These are phyloP conservation scores for Eimeria praecox DNA, from an alignment of 169 alveolate species.

Conservation along the genomic window DNA sequence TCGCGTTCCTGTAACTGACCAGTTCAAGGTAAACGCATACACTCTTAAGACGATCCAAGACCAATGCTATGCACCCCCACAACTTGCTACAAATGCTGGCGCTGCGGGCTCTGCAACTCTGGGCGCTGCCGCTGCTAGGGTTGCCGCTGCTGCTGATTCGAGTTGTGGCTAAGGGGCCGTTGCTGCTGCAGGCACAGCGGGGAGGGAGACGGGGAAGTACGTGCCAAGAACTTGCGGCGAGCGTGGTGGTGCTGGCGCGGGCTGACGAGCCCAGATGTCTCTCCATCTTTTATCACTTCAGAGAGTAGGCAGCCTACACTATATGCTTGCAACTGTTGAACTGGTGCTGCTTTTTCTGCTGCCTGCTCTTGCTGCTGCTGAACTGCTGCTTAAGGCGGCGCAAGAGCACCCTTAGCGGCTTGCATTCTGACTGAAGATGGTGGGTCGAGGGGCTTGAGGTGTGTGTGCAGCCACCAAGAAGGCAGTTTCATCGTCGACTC, in stretches of 20 bases:
- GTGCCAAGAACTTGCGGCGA: slow-evolving; percentile 42
- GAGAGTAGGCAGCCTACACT: slow-evolving; percentile 25
- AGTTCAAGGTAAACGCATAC: slow-evolving; percentile 30
- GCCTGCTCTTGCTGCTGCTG: neutral
- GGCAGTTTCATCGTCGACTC: slow-evolving; percentile 40
- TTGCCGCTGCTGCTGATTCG: neutral
- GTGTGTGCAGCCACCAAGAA: slow-evolving; percentile 32
- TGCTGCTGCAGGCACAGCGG: slow-evolving; percentile 54
- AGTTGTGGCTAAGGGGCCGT: neutral
- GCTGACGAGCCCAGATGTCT: slow-evolving; percentile 75
- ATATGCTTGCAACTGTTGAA: neutral
- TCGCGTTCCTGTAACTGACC: slow-evolving; percentile 38
- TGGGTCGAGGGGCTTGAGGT: neutral
- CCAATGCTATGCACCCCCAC: neutral
- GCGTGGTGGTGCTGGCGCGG: slow-evolving; percentile 70
- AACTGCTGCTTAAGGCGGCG: neutral
- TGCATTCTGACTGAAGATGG: neutral
- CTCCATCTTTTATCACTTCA: slow-evolving; percentile 25
- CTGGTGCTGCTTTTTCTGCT: neutral
- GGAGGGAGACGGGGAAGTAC: slow-evolving; percentile 71
- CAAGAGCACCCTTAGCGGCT: neutral
- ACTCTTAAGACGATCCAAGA: neutral
- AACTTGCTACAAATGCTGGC: neutral
- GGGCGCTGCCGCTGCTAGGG: neutral
- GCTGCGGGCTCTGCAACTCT: slow-evolving; percentile 15